Evolutionary conservation across 495 filamentous ascomycete species (phyloP), one percentile per base, ranked within the genome.

Genomic region (Aspergillus carlsbadensis): DNA sequence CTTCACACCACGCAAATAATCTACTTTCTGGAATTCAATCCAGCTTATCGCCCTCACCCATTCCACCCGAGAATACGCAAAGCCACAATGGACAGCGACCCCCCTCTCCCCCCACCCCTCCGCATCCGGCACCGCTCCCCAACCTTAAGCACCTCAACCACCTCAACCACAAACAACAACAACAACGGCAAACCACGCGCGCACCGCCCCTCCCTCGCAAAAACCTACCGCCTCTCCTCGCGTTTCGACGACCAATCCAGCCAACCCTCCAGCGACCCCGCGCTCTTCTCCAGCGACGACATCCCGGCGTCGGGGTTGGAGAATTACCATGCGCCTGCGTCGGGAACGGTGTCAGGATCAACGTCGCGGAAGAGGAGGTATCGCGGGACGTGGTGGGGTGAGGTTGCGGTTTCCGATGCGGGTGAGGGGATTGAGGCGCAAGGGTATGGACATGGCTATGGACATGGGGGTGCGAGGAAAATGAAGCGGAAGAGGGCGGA

Each of bases 221-320:
- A 66, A 52, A 58, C 72, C 15, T 61, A 69, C 45, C 67, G 65
- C 18, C 55, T 73, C 34, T 43, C 41, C 2, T 71, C 72, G 18
- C 70, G 69, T 10, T 71, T 72, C 39, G 74, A 77, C 40, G 74
- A 77, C 40, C 65, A 63, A 48, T 77, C 75, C 20, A 77, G 74
- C 61, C 73, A 76, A 43, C 75, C 75, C 26, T 90, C 88, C 24
- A 91, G 87, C 61, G 88, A 91, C 60, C 86, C 87, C 3, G 84
- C 88, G 10, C 63, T 90, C 5, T 92, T 92, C 70, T 90, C 87
- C 0, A 90, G 87, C 59, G 89, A 92, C 56, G 89, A 92, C 58
- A 81, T 87, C 41, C 86, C 87, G 6, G 78, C 81, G 1, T 72
- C 85, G 5, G 79, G 81, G 0, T 62, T 88, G n/a, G 88, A 91